phyloP scores from a whole-genome alignment of 345 rosid species.

The Excoecaria agallocha region DNA sequence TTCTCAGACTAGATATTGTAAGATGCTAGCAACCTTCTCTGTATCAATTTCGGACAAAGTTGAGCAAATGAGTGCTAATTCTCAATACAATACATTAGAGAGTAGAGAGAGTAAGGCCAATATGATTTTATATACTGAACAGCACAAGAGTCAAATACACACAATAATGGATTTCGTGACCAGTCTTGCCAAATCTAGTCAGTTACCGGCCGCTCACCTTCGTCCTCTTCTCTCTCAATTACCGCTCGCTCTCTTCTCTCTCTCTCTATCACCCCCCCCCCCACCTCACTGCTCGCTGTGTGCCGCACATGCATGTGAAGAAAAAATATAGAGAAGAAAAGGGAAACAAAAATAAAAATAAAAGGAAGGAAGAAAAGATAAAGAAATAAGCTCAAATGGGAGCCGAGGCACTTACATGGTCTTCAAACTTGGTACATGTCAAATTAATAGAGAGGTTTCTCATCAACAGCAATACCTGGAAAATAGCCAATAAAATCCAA shows the following conservation, averaged over 20 bases:
- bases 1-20: conserved; percentile 25
- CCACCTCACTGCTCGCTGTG: no score
- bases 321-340: no score
- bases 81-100: not conserved
- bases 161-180: not conserved
- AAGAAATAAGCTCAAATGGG: not conserved
- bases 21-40: conserved; percentile 42
- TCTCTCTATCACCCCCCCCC: no score
- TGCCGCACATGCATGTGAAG: no score
- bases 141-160: not conserved
- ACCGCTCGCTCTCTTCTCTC: no score
- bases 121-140: not conserved
- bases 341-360: no score
- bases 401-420: conserved; percentile 54
- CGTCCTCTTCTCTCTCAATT: no score
- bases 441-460: conserved; percentile 71
- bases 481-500: conserved; percentile 15
- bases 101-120: not conserved
- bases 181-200: no score
- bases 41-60: conserved; percentile 15
- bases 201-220: no score
- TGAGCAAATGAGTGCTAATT: not conserved
- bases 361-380: not conserved
- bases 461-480: conserved; percentile 71
- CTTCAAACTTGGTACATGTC: conserved; percentile 72